Evolutionary conservation across 2,329 filamentous ascomycete genomes (phyloP).

Genomic region (Magnaporthiopsis incrustans): DNA sequence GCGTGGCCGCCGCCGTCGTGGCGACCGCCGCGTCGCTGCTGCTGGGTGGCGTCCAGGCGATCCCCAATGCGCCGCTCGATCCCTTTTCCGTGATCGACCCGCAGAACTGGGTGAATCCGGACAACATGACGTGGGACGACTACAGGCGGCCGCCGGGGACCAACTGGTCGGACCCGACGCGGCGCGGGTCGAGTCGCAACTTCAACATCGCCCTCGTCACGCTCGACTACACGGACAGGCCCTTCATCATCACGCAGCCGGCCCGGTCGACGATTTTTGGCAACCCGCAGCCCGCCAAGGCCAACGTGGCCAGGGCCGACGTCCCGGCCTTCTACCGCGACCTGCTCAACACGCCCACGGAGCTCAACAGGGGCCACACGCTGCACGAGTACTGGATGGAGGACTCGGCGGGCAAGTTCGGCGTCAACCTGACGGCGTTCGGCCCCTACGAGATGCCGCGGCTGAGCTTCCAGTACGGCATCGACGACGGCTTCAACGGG

Average conservation of each 20-base stretch:
- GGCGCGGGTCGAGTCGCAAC: conserved; percentile 37
- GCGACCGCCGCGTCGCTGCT: conserved; percentile 2
- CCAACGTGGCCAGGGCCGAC: conserved; percentile 32
- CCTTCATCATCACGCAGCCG: conserved; percentile 39
- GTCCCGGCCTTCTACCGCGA: conserved; percentile 43
- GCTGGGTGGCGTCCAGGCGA: background rate
- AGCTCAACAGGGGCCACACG: conserved; percentile 42
- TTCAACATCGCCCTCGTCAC: conserved; percentile 48
- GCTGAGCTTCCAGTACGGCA: conserved; percentile 40
- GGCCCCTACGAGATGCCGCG: conserved; percentile 42
- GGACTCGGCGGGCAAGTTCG: conserved; percentile 42
- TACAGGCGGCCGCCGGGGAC: conserved; percentile 38
- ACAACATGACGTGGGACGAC: conserved; percentile 45
- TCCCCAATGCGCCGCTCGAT: conserved; percentile 16
- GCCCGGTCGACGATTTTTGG: conserved; percentile 39
- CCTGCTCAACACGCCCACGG: conserved; percentile 39
- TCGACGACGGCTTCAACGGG: conserved; percentile 39
- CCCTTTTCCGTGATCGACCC: conserved; percentile 42
- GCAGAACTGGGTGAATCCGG: conserved; percentile 44
- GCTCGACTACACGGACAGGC: conserved; percentile 41
- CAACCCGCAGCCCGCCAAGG: conserved; percentile 37
- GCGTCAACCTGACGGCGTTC: conserved; percentile 44
- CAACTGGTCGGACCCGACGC: conserved; percentile 36
- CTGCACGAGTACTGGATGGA: conserved; percentile 52
- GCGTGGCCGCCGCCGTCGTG: background rate